These are phyloP conservation scores for Biscutella auriculata DNA, from an alignment of 441 rosid genomes.

Conservation along the genomic window DNA sequence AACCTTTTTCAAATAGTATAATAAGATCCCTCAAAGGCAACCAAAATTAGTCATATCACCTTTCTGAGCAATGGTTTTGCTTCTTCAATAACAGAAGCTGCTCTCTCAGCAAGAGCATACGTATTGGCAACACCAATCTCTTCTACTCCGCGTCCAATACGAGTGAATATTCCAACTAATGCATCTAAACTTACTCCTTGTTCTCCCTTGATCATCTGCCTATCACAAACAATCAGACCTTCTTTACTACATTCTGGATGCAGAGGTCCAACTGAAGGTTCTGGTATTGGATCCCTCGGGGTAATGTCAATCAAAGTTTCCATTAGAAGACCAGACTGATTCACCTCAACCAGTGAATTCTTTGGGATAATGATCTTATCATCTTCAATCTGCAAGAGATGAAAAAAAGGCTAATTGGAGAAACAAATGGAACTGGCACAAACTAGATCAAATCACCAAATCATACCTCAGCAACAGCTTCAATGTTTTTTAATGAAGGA, in stretches of 20 bases:
- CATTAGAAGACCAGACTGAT: slow-evolving; percentile 95
- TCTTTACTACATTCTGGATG: slow-evolving; percentile 62
- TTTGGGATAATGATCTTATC: slow-evolving; percentile 78
- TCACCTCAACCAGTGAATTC: slow-evolving; percentile 80
- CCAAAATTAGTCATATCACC: slow-evolving; percentile 40
- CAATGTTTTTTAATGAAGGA: slow-evolving; percentile 77
- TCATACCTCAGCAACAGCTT: slow-evolving; percentile 82
- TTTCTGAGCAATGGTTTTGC: slow-evolving; percentile 77
- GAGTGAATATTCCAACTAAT: slow-evolving; percentile 78
- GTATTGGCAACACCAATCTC: slow-evolving; percentile 59
- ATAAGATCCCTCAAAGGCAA: slow-evolving; percentile 6
- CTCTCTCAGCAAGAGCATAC: slow-evolving; percentile 66
- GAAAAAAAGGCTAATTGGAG: background rate
- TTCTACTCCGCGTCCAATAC: slow-evolving; percentile 79
- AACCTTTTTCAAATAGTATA: background rate
- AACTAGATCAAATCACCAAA: slow-evolving; percentile 3
- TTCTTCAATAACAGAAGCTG: slow-evolving; percentile 67
- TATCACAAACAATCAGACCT: slow-evolving; percentile 78
- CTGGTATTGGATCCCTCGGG: slow-evolving; percentile 78
- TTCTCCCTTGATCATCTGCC: slow-evolving; percentile 69
- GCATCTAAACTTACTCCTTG: slow-evolving; percentile 93
- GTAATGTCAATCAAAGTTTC: slow-evolving; percentile 88
- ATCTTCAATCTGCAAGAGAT: slow-evolving; percentile 63
- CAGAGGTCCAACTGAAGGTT: slow-evolving; percentile 70
- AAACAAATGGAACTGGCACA: background rate